Percentiles rank a stretch among this genome's conserved stretches.
Conservation (phyloP, 805 yeast genomes). For the Zygosaccharomyces gambellarensis region DNA sequence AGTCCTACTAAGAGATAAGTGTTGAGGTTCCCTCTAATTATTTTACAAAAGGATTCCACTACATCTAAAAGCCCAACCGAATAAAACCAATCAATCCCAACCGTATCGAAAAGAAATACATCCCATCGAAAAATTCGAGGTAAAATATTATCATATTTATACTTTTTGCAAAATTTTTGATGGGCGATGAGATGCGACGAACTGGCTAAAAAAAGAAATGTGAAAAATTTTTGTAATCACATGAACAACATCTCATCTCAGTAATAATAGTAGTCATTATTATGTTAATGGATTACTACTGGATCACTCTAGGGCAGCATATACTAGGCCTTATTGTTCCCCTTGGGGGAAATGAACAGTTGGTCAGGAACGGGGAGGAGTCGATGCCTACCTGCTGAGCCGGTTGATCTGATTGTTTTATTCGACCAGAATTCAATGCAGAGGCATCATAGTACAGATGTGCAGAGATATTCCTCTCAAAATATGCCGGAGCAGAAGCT, state of each 20-base stretch:
- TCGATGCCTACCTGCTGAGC: neutral
- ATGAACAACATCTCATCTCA: neutral
- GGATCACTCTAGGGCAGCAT: neutral
- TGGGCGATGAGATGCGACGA: conserved; percentile 12
- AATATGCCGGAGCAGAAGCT: no score
- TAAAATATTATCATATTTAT: conserved; percentile 12
- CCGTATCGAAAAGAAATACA: neutral
- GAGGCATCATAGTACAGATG: no score
- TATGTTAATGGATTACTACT: neutral
- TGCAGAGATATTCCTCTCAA: no score
- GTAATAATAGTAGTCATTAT: neutral
- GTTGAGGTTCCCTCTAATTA: neutral
- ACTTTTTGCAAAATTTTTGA: conserved; percentile 5
- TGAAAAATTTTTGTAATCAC: conserved; percentile 14
- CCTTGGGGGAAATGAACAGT: no score
- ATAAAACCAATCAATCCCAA: conserved; percentile 6
- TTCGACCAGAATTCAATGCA: no score
- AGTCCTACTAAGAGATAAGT: neutral
- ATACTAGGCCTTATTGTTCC: no score
- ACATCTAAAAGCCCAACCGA: conserved; percentile 9
- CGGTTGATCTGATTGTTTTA: neutral
- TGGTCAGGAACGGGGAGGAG: no score
- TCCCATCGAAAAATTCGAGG: neutral
- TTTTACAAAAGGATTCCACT: conserved; percentile 7
- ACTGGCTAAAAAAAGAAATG: conserved; percentile 11